phyloP scores from a whole-genome alignment of 441 rosid species.

The Biscutella laevigata region DNA sequence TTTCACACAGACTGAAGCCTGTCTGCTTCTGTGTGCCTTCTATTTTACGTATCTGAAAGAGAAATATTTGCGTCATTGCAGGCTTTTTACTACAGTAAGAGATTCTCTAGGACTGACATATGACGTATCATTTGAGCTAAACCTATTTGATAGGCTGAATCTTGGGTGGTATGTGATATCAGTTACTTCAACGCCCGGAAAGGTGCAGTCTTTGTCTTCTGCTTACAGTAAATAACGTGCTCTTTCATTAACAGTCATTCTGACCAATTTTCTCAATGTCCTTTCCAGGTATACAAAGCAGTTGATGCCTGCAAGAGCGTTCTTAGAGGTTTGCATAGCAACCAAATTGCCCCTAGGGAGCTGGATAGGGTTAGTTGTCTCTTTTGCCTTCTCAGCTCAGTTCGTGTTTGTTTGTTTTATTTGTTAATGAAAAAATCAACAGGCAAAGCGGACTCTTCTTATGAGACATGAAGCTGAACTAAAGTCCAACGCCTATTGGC shows the following conservation, averaged over 20 bases:
- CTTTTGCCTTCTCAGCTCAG: constrained; percentile 5
- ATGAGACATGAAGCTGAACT: constrained; percentile 99
- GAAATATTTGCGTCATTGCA: constrained; percentile 20
- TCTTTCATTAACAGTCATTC: neutral
- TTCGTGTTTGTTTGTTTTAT: neutral
- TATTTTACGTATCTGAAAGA: neutral
- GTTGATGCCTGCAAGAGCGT: constrained; percentile 98
- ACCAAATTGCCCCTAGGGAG: constrained; percentile 79
- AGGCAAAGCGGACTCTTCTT: constrained; percentile 93
- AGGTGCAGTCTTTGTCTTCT: constrained; percentile 44
- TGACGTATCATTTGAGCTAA: constrained; percentile 95
- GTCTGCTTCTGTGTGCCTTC: neutral
- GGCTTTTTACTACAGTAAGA: constrained; percentile 96
- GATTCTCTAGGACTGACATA: constrained; percentile 96
- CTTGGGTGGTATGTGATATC: constrained; percentile 99
- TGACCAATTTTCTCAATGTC: constrained; percentile 20
- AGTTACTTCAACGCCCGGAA: constrained; percentile 92
- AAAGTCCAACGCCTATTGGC: constrained; percentile 99
- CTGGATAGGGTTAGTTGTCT: constrained; percentile 78
- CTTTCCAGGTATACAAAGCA: constrained; percentile 74
- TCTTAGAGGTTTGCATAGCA: constrained; percentile 83
- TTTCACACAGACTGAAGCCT: constrained; percentile 2
- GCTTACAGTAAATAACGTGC: neutral
- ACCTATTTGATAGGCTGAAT: constrained; percentile 86
- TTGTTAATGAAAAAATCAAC: constrained; percentile 17